Base-by-base conservation (phyloP, 1,139 yeast genomes). In the Protomyces inouyei region DNA sequence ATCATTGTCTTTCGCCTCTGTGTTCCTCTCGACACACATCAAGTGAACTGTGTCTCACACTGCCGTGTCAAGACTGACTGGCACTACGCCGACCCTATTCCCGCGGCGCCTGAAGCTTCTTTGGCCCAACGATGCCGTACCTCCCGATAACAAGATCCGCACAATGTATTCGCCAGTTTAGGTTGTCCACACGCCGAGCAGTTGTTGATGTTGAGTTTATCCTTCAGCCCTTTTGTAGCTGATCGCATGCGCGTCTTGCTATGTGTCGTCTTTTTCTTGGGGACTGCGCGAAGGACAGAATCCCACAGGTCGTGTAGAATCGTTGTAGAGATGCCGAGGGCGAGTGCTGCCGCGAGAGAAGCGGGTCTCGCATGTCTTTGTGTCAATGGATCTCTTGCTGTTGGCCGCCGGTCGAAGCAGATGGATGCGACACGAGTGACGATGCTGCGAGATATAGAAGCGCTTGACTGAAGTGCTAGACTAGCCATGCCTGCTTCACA, bases 101-200 rank as follows among this genome's bases (percentile, higher is more conserved):
- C 63, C 56, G 54, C 54, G 32, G 63, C 63, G 9, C 63, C 37
- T 12, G 63, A 59, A 10, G 63, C 57, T 25, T 48, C 35, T 21
- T 59, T 59, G 10, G 63, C 63, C 91, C 65, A 65, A 18, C 52
- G 45, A 38, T 65, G 61, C 43, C 60, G 55, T 6, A 66, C 25
- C 25, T 60, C 65, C 37, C 55, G 52, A 45, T 43, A 64, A 25
- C 68, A 66, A 14, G 28, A 28, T 10, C 64, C 51, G 18, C 68
- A 66, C 4, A 66, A 23, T n/a, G 45, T 35, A 45, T 66, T 64
- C 35, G 68, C 61, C 53, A 65, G 18, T 51, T 66, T 66, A 6
- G 55, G 60, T 25, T 40, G 45, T 36, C 67, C 65, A 35, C 68
- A 66, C 35, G 60, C 60, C 2, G 68, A 57, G 23, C 68, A 66